These are phyloP conservation scores for Pyrenochaeta sp. DNA, from an alignment of 2,329 filamentous ascomycete species.

Conservation along the genomic window DNA sequence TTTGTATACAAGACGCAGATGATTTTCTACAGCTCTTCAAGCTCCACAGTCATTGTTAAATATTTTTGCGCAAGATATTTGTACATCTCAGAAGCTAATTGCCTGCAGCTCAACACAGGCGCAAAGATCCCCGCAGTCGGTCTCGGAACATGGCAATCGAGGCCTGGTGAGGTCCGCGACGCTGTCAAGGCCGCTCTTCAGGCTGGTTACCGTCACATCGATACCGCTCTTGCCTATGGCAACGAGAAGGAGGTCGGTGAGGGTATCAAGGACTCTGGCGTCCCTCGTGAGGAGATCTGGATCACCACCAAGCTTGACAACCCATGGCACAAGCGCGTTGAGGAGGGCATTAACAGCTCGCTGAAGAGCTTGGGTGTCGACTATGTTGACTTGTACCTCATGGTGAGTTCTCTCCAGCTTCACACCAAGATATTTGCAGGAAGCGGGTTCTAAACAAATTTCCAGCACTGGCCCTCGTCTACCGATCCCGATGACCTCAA, in stretches of 20 bases:
- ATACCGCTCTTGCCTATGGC: conserved; percentile 78
- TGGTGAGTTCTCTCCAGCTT: conserved; percentile 48
- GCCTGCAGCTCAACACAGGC: conserved; percentile 57
- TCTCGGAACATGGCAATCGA: conserved; percentile 81
- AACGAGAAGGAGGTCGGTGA: conserved; percentile 78
- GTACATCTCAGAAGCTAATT: too few relatives aligned
- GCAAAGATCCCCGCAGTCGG: conserved; percentile 80
- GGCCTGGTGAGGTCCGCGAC: conserved; percentile 70
- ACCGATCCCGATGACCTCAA: conserved; percentile 67
- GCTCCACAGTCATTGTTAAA: background rate
- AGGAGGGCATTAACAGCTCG: conserved; percentile 66
- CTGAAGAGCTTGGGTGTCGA: conserved; percentile 69
- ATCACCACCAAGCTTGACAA: conserved; percentile 86
- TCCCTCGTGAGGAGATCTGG: conserved; percentile 73
- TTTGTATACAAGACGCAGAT: too few relatives aligned
- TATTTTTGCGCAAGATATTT: too few relatives aligned
- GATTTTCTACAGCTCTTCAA: background rate
- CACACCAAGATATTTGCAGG: background rate
- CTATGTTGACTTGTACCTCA: conserved; percentile 74
- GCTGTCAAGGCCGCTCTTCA: conserved; percentile 75
- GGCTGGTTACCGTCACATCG: conserved; percentile 76
- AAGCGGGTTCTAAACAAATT: conserved; percentile 4
- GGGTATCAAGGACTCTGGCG: conserved; percentile 71
- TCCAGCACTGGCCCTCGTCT: conserved; percentile 67
- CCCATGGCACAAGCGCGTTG: conserved; percentile 71